phyloP scores from a whole-genome alignment of 352 stramenopile species.

The Aphanomyces euteiches region DNA sequence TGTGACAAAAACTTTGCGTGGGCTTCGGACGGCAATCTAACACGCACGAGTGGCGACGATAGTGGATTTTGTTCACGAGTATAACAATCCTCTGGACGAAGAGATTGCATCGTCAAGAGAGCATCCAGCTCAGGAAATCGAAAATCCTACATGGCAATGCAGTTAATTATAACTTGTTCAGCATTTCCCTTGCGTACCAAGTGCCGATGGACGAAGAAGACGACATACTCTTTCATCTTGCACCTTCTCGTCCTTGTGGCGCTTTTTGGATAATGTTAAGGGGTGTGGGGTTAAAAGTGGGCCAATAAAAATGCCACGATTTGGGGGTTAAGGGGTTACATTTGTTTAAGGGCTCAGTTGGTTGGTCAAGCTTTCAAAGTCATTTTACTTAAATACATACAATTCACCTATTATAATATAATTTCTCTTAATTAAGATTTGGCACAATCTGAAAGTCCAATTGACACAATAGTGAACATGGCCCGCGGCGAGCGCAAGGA shows the following conservation, averaged over 20 bases:
- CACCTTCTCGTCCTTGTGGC: neutral
- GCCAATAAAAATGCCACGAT: constrained; percentile 3
- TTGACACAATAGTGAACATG: neutral
- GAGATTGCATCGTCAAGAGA: constrained; percentile 57
- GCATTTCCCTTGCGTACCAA: constrained; percentile 36
- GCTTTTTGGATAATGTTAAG: too few species aligned
- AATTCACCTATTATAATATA: too few species aligned
- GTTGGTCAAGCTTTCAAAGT: neutral
- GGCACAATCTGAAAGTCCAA: too few species aligned
- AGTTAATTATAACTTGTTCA: neutral
- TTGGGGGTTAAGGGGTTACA: too few species aligned
- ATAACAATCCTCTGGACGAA: constrained; percentile 40
- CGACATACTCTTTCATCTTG: constrained; percentile 51
- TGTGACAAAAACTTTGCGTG: constrained; percentile 74
- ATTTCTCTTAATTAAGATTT: too few species aligned
- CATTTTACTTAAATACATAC: too few species aligned
- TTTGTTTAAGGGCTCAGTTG: too few species aligned
- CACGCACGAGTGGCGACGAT: constrained; percentile 56
- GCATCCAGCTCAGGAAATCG: constrained; percentile 77
- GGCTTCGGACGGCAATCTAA: constrained; percentile 51
- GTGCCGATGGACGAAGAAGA: constrained; percentile 81
- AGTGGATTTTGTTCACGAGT: constrained; percentile 40
- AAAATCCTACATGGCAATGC: constrained; percentile 40
- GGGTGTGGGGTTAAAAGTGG: neutral
- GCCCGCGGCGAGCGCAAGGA: constrained; percentile 5